Evolutionary conservation across 129 eudicot species (phyloP).

Genomic region (Scalesia atractyloides): DNA sequence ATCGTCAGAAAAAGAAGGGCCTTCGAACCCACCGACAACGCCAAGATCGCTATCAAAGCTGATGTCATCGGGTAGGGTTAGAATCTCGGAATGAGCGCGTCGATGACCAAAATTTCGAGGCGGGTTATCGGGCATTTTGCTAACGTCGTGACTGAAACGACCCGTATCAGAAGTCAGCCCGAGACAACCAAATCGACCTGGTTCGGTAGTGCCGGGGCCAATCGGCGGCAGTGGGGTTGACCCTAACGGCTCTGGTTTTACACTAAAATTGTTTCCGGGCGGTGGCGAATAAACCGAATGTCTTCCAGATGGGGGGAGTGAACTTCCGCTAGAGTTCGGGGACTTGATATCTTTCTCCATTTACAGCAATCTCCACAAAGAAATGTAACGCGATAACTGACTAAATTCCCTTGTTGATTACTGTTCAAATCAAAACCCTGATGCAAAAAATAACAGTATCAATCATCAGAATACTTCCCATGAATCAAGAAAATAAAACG

Average conservation of each 20-base stretch:
- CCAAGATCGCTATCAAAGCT: slow-evolving; percentile 96
- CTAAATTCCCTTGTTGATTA: not conserved
- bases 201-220: slow-evolving; percentile 41
- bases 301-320: slow-evolving; percentile 68
- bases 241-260: slow-evolving; percentile 58
- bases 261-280: slow-evolving; percentile 35
- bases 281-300: slow-evolving; percentile 44
- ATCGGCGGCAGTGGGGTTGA: slow-evolving; percentile 56
- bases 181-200: slow-evolving; percentile 48
- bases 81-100: slow-evolving; percentile 89
- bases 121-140: slow-evolving; percentile 93
- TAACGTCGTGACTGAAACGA: slow-evolving; percentile 75
- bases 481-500: slow-evolving; percentile 5
- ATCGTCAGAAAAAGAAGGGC: slow-evolving; percentile 88
- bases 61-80: slow-evolving; percentile 81
- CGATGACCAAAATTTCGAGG: slow-evolving; percentile 75
- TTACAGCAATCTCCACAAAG: not conserved
- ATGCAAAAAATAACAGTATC: not conserved
- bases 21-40: slow-evolving; percentile 83
- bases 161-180: slow-evolving; percentile 46
- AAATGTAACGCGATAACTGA: not conserved
- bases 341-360: slow-evolving; percentile 67
- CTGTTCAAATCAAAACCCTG: slow-evolving; percentile 26
- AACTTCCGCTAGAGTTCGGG: slow-evolving; percentile 48
- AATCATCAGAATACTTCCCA: slow-evolving; percentile 1